A percentile compares a stretch with the other conserved stretches of the same genome.
Evolutionary conservation across 2,329 filamentous ascomycete species (phyloP).

Genomic region (Dichotomopilus funicola): DNA sequence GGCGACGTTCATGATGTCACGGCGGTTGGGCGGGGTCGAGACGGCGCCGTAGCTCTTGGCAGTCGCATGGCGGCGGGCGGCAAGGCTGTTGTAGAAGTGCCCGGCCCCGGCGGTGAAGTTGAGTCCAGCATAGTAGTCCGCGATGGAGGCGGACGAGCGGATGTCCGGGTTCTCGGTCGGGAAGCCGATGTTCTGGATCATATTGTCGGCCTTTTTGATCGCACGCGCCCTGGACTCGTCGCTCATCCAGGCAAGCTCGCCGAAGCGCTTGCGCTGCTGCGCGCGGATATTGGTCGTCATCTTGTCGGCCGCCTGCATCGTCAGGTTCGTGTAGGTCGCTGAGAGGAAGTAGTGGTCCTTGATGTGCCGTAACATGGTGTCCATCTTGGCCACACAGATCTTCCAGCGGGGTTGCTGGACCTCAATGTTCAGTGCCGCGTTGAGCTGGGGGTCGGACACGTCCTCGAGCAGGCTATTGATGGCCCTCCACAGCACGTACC

Average conservation of each 20-base stretch:
- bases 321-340: constrained; percentile 58
- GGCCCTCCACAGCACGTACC: constrained; percentile 55
- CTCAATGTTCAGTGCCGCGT: constrained; percentile 27
- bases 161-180: constrained; percentile 27
- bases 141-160: constrained; percentile 46
- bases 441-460: constrained; percentile 41
- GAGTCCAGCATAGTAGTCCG: constrained; percentile 46
- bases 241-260: constrained; percentile 58
- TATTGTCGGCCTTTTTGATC: constrained; percentile 59
- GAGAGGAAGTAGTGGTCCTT: constrained; percentile 66
- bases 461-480: constrained; percentile 49
- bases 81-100: constrained; percentile 53
- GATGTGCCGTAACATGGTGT: constrained; percentile 54
- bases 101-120: constrained; percentile 24
- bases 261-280: constrained; percentile 55
- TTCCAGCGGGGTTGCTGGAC: constrained; percentile 61
- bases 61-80: constrained; percentile 14
- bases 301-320: constrained; percentile 59
- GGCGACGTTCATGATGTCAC: not conserved
- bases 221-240: constrained; percentile 52
- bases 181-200: constrained; percentile 63
- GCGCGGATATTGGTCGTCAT: constrained; percentile 66
- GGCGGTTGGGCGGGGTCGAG: constrained; percentile 52
- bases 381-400: constrained; percentile 45
- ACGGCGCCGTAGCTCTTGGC: constrained; percentile 37